Percentiles rank a stretch among this genome's conserved stretches.
Conservation (phyloP, 148 eudicot genomes). For the Diospyros lotus region DNA sequence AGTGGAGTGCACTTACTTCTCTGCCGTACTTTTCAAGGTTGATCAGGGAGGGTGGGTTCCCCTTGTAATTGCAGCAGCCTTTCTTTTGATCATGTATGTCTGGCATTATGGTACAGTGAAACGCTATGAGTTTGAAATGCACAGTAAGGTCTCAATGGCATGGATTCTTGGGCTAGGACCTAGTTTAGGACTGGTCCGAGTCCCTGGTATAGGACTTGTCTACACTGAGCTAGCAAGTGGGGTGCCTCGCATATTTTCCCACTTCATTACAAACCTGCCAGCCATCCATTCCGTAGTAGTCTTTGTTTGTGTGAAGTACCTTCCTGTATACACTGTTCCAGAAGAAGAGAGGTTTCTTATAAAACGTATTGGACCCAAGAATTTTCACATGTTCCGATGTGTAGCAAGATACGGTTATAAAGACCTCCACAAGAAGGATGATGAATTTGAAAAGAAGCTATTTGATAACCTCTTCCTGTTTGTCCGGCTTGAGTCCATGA, state of each 20-base stretch:
- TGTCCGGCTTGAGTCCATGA: slow-evolving; percentile 89
- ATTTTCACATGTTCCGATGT: slow-evolving; percentile 95
- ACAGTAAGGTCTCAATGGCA: slow-evolving; percentile 90
- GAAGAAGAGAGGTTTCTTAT: slow-evolving; percentile 90
- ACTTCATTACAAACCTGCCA: slow-evolving; percentile 91
- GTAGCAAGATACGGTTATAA: slow-evolving; percentile 95
- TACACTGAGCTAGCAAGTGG: slow-evolving; percentile 98
- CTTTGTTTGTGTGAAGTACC: slow-evolving; percentile 87
- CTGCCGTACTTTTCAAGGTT: slow-evolving; percentile 85
- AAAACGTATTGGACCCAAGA: slow-evolving; percentile 94
- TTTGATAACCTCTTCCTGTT: slow-evolving; percentile 72
- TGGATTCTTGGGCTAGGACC: slow-evolving; percentile 98
- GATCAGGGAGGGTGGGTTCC: slow-evolving; percentile 99
- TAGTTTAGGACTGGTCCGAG: slow-evolving; percentile 86
- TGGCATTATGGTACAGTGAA: slow-evolving; percentile 94
- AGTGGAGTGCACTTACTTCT: slow-evolving; percentile 86
- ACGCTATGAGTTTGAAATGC: slow-evolving; percentile 92
- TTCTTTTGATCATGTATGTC: slow-evolving; percentile 77
- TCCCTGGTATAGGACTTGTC: slow-evolving; percentile 94
- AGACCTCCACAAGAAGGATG: slow-evolving; percentile 91
- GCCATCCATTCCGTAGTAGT: slow-evolving; percentile 94
- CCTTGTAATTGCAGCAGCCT: slow-evolving; percentile 78
- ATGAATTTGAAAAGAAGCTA: slow-evolving; percentile 79
- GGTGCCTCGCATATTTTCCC: slow-evolving; percentile 88
- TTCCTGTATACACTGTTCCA: slow-evolving; percentile 91